These are phyloP conservation scores for Rhododendron griersonianum DNA, from an alignment of 148 eudicot genomes.

Conservation along the genomic window DNA sequence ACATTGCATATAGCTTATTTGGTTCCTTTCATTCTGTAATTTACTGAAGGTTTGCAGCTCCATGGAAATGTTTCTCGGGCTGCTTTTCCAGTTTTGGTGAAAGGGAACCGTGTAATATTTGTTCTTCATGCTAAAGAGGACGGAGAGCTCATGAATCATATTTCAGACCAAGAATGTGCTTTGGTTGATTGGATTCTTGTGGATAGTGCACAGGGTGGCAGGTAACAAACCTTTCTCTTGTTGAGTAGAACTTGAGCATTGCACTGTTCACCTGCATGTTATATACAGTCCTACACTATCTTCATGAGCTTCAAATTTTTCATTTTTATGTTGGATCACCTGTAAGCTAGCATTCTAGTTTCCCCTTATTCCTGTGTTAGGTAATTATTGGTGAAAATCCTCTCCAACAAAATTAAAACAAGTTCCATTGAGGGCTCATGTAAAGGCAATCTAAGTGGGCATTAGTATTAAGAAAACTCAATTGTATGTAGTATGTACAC, in stretches of 20 bases:
- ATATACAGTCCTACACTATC: not conserved
- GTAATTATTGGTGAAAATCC: not conserved
- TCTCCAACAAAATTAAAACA: not conserved
- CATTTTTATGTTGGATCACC: not conserved
- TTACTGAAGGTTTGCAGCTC: constrained; percentile 46
- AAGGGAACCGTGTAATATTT: constrained; percentile 56
- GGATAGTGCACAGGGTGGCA: constrained; percentile 92
- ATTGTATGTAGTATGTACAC: not conserved
- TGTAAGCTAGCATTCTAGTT: not conserved
- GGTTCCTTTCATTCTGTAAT: not conserved
- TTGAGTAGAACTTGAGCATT: not conserved
- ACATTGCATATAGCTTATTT: not conserved
- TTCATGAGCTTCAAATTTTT: not conserved
- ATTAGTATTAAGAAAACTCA: not conserved
- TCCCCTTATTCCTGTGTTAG: not conserved
- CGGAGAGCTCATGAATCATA: constrained; percentile 66
- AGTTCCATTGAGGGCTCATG: not conserved
- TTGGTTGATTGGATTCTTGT: constrained; percentile 84
- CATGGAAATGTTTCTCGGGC: constrained; percentile 81
- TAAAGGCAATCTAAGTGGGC: not conserved
- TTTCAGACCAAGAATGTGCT: constrained; percentile 71
- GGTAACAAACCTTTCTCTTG: constrained; percentile 32
- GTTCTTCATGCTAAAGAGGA: constrained; percentile 89
- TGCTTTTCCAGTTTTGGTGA: constrained; percentile 60
- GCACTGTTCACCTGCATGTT: not conserved